phyloP scores from a whole-genome alignment of 352 stramenopile genomes.

The Pythium aquatile region DNA sequence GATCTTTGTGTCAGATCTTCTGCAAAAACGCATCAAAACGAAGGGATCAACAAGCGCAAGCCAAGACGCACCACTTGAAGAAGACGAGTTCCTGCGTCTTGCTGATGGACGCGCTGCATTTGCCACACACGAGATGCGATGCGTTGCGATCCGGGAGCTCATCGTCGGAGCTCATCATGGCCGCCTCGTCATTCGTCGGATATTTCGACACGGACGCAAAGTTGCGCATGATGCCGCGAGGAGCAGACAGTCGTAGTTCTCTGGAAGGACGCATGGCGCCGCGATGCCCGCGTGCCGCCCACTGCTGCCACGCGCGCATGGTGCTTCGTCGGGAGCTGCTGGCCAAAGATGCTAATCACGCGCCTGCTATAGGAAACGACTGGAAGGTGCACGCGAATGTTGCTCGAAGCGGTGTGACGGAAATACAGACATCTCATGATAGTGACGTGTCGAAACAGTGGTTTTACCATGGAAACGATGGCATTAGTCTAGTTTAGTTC shows the following conservation, averaged over 20 bases:
- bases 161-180: conserved; percentile 34
- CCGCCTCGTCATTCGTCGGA: conserved; percentile 50
- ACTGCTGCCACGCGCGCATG: conserved; percentile 19
- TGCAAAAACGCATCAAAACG: not conserved
- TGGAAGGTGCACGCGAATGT: conserved; percentile 17
- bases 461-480: not conserved
- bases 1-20: not conserved
- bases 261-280: not conserved
- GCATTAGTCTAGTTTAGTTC: not conserved
- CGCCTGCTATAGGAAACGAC: conserved; percentile 15
- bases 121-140: conserved; percentile 64
- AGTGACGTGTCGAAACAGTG: conserved; percentile 3
- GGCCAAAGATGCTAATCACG: conserved; percentile 21
- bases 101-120: conserved; percentile 61
- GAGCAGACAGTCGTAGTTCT: not conserved
- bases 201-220: conserved; percentile 61
- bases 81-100: conserved; percentile 69
- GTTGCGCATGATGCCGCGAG: conserved; percentile 11
- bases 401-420: conserved; percentile 10
- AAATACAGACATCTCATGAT: not conserved
- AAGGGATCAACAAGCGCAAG: not conserved
- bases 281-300: conserved; percentile 1
- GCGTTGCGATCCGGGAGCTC: conserved; percentile 36
- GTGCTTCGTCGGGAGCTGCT: not conserved
- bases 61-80: conserved; percentile 58